Evolutionary conservation across 2,329 filamentous ascomycete species (phyloP).

Genomic region (Fusarium zealandicum): DNA sequence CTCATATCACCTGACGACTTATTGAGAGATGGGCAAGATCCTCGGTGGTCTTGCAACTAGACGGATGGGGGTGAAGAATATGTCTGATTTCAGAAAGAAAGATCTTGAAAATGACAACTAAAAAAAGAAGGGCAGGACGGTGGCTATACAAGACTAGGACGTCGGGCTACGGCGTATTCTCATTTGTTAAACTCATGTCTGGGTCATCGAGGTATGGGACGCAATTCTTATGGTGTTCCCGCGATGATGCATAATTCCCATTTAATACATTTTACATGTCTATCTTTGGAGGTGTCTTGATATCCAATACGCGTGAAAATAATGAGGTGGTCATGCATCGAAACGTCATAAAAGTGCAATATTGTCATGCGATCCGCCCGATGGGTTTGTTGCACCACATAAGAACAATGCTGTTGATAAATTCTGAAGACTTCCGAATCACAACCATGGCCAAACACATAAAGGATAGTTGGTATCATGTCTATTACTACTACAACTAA

Average conservation of each 20-base stretch:
- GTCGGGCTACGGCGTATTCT: conserved; percentile 34
- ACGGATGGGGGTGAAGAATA: conserved; percentile 10
- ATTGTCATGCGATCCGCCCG: too few species aligned
- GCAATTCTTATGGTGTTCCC: conserved; percentile 14
- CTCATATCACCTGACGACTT: conserved; percentile 39
- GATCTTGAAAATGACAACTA: conserved; percentile 23
- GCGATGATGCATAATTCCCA: conserved; percentile 24
- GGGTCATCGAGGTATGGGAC: conserved; percentile 23
- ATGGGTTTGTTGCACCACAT: too few species aligned
- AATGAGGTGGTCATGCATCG: background rate
- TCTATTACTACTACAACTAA: conserved; percentile 44
- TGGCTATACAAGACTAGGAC: conserved; percentile 22
- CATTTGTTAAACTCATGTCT: conserved; percentile 36
- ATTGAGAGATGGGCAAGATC: conserved; percentile 26
- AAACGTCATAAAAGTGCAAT: too few species aligned
- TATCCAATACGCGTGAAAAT: too few species aligned
- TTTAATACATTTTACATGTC: conserved; percentile 37
- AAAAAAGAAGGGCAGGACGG: conserved; percentile 16
- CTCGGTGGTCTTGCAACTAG: conserved; percentile 11
- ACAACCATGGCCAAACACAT: background rate
- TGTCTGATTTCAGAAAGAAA: conserved; percentile 11
- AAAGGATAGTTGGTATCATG: conserved; percentile 30
- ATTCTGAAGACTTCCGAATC: background rate
- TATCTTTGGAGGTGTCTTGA: background rate
- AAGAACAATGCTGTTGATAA: too few species aligned